Percentiles rank a stretch among this genome's conserved stretches.
Conservation (phyloP, 2,329 filamentous ascomycete genomes). For the Calonectria pseudoreteaudii region DNA sequence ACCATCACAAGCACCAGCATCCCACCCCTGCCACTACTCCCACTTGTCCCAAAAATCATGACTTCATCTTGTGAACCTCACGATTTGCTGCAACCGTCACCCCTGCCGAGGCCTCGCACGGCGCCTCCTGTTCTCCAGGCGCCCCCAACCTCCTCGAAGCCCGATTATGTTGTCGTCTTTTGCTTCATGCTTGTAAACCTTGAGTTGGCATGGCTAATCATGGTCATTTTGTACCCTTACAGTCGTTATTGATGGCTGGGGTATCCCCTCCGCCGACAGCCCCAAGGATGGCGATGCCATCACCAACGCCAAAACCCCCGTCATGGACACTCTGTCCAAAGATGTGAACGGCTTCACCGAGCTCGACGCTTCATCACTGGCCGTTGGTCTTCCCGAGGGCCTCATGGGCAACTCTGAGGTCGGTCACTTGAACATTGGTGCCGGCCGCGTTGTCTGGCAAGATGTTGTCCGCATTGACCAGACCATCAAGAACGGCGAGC, state of each 20-base stretch:
- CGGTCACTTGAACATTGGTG: conserved; percentile 98
- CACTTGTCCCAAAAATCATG: background rate
- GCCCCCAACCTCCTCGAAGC: conserved; percentile 26
- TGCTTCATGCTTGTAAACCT: conserved; percentile 68
- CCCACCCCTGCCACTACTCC: conserved; percentile 4
- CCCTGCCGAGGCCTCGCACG: conserved; percentile 36
- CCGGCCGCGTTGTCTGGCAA: conserved; percentile 97
- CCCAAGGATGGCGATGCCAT: conserved; percentile 95
- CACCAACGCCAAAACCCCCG: conserved; percentile 89
- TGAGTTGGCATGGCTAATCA: conserved; percentile 70
- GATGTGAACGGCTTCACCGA: conserved; percentile 87
- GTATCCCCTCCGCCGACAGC: conserved; percentile 83
- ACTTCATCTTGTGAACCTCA: conserved; percentile 34
- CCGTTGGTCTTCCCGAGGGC: conserved; percentile 94
- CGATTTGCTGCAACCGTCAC: conserved; percentile 28
- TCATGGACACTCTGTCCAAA: conserved; percentile 93
- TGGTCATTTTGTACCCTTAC: conserved; percentile 62
- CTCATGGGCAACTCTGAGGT: conserved; percentile 99
- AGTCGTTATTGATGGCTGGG: conserved; percentile 99
- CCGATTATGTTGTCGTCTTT: conserved; percentile 57
- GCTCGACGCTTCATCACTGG: conserved; percentile 94
- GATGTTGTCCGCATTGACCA: conserved; percentile 97
- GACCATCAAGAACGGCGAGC: conserved; percentile 86
- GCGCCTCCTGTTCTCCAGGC: conserved; percentile 30
- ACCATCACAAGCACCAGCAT: conserved; percentile 18